phyloP scores from a whole-genome alignment of 495 filamentous ascomycete species.

The Pyronema omphalodes region DNA sequence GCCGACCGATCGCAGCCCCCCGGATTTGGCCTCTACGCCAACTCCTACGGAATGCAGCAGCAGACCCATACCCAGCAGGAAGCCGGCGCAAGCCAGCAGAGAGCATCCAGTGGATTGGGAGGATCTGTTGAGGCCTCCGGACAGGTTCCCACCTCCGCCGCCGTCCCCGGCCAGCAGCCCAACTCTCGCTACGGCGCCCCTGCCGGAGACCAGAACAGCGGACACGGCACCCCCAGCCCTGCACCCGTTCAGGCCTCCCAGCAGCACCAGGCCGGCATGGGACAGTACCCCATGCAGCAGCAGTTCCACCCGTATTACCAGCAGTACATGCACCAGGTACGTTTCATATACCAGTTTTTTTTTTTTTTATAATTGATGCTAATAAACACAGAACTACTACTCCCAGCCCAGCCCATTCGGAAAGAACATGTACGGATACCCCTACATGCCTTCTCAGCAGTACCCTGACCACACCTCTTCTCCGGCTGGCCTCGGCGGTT shows the following conservation, averaged over 20 bases:
- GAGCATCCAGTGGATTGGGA: constrained; percentile 57
- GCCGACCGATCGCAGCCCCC: constrained; percentile 23
- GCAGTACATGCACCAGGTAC: constrained; percentile 23
- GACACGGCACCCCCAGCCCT: constrained; percentile 75
- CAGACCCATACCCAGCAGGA: constrained; percentile 50
- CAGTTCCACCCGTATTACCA: constrained; percentile 22
- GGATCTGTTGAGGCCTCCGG: constrained; percentile 55
- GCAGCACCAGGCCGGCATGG: constrained; percentile 19
- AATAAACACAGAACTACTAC: constrained; percentile 16
- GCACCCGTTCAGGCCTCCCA: constrained; percentile 35
- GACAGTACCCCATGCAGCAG: constrained; percentile 20
- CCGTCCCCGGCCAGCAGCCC: constrained; percentile 30
- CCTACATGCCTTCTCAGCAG: constrained; percentile 8
- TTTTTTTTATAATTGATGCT: not conserved
- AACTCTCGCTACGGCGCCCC: constrained; percentile 50
- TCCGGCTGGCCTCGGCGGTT: constrained; percentile 19
- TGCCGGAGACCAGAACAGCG: constrained; percentile 59
- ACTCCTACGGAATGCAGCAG: constrained; percentile 38
- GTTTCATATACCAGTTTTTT: not conserved
- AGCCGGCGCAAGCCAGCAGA: constrained; percentile 45
- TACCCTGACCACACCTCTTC: constrained; percentile 21
- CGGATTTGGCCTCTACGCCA: constrained; percentile 40
- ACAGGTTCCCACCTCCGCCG: constrained; percentile 48
- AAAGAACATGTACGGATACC: constrained; percentile 23
- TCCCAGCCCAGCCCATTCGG: constrained; percentile 18